These are phyloP conservation scores for Cyberlindnera suaveolens DNA, from an alignment of 805 yeast species.

Conservation along the genomic window DNA sequence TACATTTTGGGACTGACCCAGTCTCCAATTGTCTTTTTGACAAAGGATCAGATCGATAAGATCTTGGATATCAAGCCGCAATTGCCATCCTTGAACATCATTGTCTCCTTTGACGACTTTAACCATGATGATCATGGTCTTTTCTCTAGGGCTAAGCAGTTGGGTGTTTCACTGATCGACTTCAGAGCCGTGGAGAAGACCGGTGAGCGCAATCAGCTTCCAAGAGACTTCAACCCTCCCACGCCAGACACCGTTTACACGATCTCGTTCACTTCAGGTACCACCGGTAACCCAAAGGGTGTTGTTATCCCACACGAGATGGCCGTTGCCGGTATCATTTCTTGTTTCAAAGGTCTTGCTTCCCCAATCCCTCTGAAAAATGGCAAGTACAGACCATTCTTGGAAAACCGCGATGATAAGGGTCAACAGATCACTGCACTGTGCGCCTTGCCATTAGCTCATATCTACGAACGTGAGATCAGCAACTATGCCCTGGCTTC, in stretches of 20 bases:
- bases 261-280: conserved; percentile 68
- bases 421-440: conserved; percentile 27
- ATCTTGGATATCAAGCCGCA: conserved; percentile 38
- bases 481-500: conserved; percentile 33
- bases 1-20: conserved; percentile 55
- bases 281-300: conserved; percentile 73
- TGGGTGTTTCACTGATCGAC: conserved; percentile 32
- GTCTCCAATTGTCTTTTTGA: conserved; percentile 51
- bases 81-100: conserved; percentile 36
- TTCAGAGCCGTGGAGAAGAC: conserved; percentile 37
- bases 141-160: conserved; percentile 26
- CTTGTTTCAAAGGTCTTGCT: conserved; percentile 27
- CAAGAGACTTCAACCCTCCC: conserved; percentile 37
- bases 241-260: conserved; percentile 47
- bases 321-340: conserved; percentile 42
- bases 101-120: conserved; percentile 52
- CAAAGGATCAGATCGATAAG: conserved; percentile 41
- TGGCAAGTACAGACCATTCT: conserved; percentile 5
- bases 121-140: conserved; percentile 27
- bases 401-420: conserved; percentile 17
- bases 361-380: conserved; percentile 16
- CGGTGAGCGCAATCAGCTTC: conserved; percentile 38
- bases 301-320: conserved; percentile 49
- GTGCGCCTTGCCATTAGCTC: conserved; percentile 50
- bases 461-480: conserved; percentile 44